Percentiles rank a stretch among this genome's conserved stretches.
These are phyloP conservation scores for Exophiala sp. DNA, from an alignment of 2,329 filamentous ascomycete genomes.

Conservation along the genomic window DNA sequence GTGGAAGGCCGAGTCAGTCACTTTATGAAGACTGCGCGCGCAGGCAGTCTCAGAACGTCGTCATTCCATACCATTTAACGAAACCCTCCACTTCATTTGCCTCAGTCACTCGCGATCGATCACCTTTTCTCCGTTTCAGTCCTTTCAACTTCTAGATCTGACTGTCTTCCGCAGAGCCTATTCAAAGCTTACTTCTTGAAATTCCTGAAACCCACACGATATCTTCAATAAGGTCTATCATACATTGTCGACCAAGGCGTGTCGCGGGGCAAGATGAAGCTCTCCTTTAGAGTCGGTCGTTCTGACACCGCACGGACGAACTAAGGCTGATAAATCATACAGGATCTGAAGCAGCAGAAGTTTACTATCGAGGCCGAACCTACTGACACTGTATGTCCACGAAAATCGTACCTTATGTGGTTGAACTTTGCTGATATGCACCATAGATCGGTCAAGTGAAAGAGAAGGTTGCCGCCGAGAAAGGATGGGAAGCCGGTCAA, in stretches of 20 bases:
- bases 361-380: constrained; percentile 94
- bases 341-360: constrained; percentile 99
- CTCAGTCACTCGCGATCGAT: constrained; percentile 5
- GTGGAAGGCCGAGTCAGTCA: not conserved
- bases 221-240: not conserved
- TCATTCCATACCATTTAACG: constrained; percentile 2
- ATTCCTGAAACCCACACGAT: not conserved
- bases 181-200: not conserved
- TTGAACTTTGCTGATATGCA: constrained; percentile 19
- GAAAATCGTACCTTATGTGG: not conserved
- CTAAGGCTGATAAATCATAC: constrained; percentile 26
- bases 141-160: not conserved
- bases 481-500: constrained; percentile 83
- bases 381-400: constrained; percentile 64
- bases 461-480: constrained; percentile 83
- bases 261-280: constrained; percentile 54
- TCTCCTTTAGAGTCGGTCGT: constrained; percentile 60
- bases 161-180: not conserved
- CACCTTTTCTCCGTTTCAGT: not conserved
- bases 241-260: constrained; percentile 6
- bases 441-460: constrained; percentile 79
- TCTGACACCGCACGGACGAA: constrained; percentile 22
- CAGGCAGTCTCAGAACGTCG: constrained; percentile 2
- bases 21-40: not conserved
- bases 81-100: constrained; percentile 2